Percentiles rank a stretch among this genome's conserved stretches.
phyloP scores from a whole-genome alignment of 768 basidiomycete genomes.

The Lactifluus hygrophoroides region DNA sequence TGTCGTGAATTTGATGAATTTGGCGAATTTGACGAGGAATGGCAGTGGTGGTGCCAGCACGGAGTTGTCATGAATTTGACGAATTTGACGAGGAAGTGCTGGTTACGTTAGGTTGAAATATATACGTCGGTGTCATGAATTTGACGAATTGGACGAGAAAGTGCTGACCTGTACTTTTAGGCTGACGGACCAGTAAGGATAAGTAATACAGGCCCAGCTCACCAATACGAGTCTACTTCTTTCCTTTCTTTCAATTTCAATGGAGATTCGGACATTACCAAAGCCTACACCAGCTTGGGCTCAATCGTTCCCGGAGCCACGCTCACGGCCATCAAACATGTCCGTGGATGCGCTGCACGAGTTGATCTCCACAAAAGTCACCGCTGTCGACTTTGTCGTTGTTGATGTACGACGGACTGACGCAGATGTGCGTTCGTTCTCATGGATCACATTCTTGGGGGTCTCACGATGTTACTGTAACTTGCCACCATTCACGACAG shows the following conservation, averaged over 20 bases:
- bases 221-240: no score
- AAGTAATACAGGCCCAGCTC: no score
- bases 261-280: background rate
- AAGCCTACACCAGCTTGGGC: constrained; percentile 20
- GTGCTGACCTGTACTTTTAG: no score
- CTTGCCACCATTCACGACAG: constrained; percentile 7
- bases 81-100: constrained; percentile 2
- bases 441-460: background rate
- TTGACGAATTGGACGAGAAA: background rate
- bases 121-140: background rate
- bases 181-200: no score
- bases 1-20: background rate
- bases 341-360: constrained; percentile 21
- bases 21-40: background rate
- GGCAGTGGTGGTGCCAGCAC: no score
- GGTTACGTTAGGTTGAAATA: no score
- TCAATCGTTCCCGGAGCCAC: constrained; percentile 17
- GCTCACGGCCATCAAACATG: constrained; percentile 20
- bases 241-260: background rate
- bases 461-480: background rate
- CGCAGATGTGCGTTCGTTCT: constrained; percentile 27
- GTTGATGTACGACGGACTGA: constrained; percentile 33
- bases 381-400: constrained; percentile 26
- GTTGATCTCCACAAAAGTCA: constrained; percentile 20
- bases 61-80: no score